phyloP scores from a whole-genome alignment of 805 yeast species.

The Martiniozyma abietophila region DNA sequence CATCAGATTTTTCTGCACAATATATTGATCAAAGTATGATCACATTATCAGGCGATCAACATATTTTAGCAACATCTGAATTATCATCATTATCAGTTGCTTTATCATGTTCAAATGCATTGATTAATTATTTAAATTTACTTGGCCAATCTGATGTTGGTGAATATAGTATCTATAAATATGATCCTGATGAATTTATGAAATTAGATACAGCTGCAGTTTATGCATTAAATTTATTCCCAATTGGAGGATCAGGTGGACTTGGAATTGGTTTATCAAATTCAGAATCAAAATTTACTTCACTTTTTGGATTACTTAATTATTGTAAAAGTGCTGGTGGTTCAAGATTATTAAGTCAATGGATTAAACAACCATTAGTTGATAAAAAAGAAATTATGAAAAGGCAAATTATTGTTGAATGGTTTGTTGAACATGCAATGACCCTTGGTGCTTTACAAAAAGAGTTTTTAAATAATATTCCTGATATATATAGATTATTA shows the following conservation, averaged over 20 bases:
- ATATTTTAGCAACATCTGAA: constrained; percentile 47
- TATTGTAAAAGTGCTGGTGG: constrained; percentile 90
- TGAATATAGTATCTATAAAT: constrained; percentile 47
- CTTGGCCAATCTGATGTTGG: constrained; percentile 49
- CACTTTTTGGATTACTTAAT: constrained; percentile 77
- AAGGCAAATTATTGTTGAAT: constrained; percentile 70
- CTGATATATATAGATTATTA: constrained; percentile 70
- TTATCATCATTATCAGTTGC: constrained; percentile 41
- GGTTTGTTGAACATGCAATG: constrained; percentile 59
- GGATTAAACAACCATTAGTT: constrained; percentile 94
- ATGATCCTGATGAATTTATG: constrained; percentile 75
- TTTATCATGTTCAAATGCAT: constrained; percentile 56
- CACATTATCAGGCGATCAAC: constrained; percentile 55
- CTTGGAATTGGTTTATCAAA: constrained; percentile 18
- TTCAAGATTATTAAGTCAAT: constrained; percentile 73
- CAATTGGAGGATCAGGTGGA: constrained; percentile 28
- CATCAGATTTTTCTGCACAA: constrained; percentile 49
- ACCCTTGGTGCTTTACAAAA: constrained; percentile 57
- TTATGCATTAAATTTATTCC: constrained; percentile 79
- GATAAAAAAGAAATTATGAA: constrained; percentile 46
- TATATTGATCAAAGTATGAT: constrained; percentile 72
- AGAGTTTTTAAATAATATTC: constrained; percentile 61
- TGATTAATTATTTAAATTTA: constrained; percentile 59
- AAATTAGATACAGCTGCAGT: constrained; percentile 86
- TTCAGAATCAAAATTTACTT: constrained; percentile 32